These are phyloP conservation scores for Xanthoconium stramineum DNA, from an alignment of 768 basidiomycete species.

Conservation along the genomic window DNA sequence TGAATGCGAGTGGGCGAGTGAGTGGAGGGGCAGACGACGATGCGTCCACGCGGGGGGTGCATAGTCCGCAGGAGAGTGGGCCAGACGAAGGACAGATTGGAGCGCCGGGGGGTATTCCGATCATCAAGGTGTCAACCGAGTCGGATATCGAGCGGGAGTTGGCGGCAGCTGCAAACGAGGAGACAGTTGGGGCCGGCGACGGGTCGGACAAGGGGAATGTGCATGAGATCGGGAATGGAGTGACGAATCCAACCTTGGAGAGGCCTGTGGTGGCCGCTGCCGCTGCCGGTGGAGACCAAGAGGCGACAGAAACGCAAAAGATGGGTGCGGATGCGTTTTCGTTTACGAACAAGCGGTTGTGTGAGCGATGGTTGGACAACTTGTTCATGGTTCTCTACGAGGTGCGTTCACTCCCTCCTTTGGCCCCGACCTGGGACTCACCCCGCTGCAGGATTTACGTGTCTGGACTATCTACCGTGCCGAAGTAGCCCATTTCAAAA, in stretches of 20 bases:
- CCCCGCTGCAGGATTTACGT: slow-evolving; percentile 65
- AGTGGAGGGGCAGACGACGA: slow-evolving; percentile 49
- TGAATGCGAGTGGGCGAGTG: neutral
- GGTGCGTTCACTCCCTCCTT: slow-evolving; percentile 41
- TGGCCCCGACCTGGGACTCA: neutral
- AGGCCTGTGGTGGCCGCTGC: slow-evolving; percentile 44
- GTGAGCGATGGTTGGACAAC: slow-evolving; percentile 97
- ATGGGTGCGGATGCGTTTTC: slow-evolving; percentile 66
- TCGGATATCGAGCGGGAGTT: slow-evolving; percentile 50
- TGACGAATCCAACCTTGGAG: slow-evolving; percentile 33
- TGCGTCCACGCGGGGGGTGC: slow-evolving; percentile 66
- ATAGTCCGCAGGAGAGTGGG: slow-evolving; percentile 27
- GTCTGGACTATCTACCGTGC: slow-evolving; percentile 99
- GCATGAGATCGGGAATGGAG: slow-evolving; percentile 4
- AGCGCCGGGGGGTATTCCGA: slow-evolving; percentile 43
- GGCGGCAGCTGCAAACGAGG: slow-evolving; percentile 28
- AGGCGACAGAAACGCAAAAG: slow-evolving; percentile 21
- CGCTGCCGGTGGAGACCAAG: slow-evolving; percentile 26
- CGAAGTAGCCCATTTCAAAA: slow-evolving; percentile 98
- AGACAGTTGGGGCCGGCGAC: slow-evolving; percentile 1
- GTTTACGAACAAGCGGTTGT: slow-evolving; percentile 94
- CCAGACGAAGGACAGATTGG: slow-evolving; percentile 25
- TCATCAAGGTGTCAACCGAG: slow-evolving; percentile 77
- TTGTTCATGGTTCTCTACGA: slow-evolving; percentile 98
- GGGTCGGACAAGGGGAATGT: slow-evolving; percentile 12